phyloP scores from a whole-genome alignment of 1,284 basidiomycete genomes.

The Rugosomyces carneus region DNA sequence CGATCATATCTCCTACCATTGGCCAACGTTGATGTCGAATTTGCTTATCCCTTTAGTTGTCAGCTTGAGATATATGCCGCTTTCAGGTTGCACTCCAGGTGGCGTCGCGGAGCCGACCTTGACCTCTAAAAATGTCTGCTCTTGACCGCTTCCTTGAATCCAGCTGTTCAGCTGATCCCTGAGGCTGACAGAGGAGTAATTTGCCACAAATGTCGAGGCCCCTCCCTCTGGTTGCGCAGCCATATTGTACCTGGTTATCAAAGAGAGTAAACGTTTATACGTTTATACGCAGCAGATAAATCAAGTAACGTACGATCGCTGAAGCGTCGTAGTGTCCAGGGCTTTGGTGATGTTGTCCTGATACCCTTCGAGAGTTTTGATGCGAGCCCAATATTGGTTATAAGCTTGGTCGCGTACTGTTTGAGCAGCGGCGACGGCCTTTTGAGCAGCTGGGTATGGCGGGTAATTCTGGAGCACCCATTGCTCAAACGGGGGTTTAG shows the following conservation, averaged over 20 bases:
- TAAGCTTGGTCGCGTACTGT: not conserved
- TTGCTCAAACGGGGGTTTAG: not conserved
- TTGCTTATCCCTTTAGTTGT: not conserved
- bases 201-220: not conserved
- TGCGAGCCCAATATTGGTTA: not conserved
- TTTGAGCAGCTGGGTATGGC: not conserved
- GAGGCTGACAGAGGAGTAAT: not conserved
- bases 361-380: not conserved
- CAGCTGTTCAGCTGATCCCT: not conserved
- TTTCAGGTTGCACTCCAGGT: not conserved
- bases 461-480: not conserved
- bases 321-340: not conserved
- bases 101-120: not conserved
- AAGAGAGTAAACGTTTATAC: not conserved
- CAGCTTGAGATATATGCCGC: not conserved
- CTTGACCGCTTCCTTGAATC: not conserved
- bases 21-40: not conserved
- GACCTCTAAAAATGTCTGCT: not conserved
- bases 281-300: not conserved
- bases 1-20: not conserved
- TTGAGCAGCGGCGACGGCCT: not conserved
- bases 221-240: not conserved
- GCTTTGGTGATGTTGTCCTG: not conserved
- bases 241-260: not conserved
- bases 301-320: not conserved